Evolutionary conservation across 805 yeast species (phyloP).

Genomic region (Deakozyma indianensis): DNA sequence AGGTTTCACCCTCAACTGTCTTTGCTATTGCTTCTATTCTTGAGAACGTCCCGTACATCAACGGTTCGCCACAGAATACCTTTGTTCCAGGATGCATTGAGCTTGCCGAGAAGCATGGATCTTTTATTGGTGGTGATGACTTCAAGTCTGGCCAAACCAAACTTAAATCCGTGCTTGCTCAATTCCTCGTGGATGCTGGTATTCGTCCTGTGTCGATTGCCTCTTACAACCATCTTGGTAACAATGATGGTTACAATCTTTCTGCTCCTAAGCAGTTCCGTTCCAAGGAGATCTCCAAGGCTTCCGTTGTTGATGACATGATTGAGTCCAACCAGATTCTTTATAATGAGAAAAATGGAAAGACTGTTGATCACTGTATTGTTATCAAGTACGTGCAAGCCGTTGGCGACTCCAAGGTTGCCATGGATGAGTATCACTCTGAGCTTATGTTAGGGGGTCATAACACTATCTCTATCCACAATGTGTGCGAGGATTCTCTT

Average conservation of each 20-base stretch:
- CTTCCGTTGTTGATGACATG: conserved; percentile 88
- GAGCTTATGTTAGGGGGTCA: conserved; percentile 97
- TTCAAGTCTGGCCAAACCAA: conserved; percentile 96
- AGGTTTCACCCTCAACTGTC: conserved; percentile 83
- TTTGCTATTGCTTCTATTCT: conserved; percentile 89
- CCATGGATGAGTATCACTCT: conserved; percentile 96
- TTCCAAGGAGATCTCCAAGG: conserved; percentile 88
- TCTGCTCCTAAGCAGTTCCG: conserved; percentile 86
- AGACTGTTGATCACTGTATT: conserved; percentile 80
- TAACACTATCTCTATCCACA: conserved; percentile 84
- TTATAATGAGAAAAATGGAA: conserved; percentile 68
- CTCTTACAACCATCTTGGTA: conserved; percentile 91
- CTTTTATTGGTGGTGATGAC: conserved; percentile 92
- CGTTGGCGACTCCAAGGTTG: conserved; percentile 92
- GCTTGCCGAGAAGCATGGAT: conserved; percentile 61
- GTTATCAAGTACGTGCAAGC: conserved; percentile 90
- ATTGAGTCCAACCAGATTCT: conserved; percentile 74
- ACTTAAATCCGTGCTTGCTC: conserved; percentile 90
- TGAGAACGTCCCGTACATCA: conserved; percentile 80
- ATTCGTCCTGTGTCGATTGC: conserved; percentile 90
- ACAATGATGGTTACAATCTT: conserved; percentile 88
- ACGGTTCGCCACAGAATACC: conserved; percentile 96
- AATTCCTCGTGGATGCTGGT: conserved; percentile 93
- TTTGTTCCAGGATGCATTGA: conserved; percentile 92
- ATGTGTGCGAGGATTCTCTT: conserved; percentile 91